Evolutionary conservation across 2,329 filamentous ascomycete species (phyloP).

Genomic region (Cladophialophora yegresii): DNA sequence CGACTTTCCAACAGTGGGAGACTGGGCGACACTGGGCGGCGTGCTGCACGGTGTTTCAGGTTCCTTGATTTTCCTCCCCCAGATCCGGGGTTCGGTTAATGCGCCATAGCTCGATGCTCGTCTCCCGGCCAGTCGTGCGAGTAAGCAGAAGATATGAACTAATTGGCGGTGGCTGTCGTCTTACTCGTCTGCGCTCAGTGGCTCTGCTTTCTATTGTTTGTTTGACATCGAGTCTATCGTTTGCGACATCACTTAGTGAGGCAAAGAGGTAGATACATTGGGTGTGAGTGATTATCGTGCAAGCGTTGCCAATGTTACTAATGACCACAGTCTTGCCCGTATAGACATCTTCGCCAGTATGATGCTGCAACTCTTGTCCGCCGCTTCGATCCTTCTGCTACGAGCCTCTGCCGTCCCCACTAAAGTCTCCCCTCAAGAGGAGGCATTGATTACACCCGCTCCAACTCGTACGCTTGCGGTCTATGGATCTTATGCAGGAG

Average conservation of each 20-base stretch:
- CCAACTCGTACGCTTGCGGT: constrained; percentile 45
- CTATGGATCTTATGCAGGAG: constrained; percentile 46
- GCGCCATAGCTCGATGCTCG: not conserved
- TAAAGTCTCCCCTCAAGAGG: constrained; percentile 21
- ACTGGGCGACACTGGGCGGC: not conserved
- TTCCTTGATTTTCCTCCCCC: constrained; percentile 12
- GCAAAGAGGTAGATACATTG: not conserved
- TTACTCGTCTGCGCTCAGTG: not conserved
- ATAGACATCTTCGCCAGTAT: not conserved
- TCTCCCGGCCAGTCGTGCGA: not conserved
- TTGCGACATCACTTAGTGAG: not conserved
- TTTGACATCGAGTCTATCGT: not conserved
- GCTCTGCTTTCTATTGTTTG: not conserved
- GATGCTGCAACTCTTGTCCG: constrained; percentile 3
- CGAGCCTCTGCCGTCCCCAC: constrained; percentile 21
- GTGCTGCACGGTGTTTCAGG: not conserved
- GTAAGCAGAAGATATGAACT: not conserved
- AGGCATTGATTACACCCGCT: constrained; percentile 49
- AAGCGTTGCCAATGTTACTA: not conserved
- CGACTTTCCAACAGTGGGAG: not conserved
- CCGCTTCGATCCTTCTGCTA: constrained; percentile 7
- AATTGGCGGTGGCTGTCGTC: not conserved
- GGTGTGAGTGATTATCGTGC: not conserved
- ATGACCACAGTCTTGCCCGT: not conserved
- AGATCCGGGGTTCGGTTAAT: too few species aligned